These are phyloP conservation scores for Eimeria praecox DNA, from an alignment of 169 alveolate species.

Conservation along the genomic window DNA sequence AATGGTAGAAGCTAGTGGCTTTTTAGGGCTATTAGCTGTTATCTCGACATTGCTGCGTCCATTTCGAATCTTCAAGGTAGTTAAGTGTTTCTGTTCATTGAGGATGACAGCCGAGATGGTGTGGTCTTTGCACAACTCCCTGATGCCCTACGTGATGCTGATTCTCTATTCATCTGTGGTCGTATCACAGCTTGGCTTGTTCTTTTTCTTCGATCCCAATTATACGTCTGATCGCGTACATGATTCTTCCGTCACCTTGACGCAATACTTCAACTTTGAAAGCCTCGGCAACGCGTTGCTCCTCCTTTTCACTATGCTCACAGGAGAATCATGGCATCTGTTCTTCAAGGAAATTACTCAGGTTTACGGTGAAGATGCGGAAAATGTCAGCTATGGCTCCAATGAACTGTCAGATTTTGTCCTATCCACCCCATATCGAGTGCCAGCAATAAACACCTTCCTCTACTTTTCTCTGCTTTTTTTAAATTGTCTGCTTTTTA, in stretches of 20 bases:
- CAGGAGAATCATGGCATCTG: slow-evolving; percentile 80
- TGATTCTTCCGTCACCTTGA: neutral
- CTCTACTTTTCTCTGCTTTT: slow-evolving; percentile 40
- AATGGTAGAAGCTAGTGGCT: neutral
- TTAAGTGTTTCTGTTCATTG: slow-evolving; percentile 56
- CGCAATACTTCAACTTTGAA: slow-evolving; percentile 68
- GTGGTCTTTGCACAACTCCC: slow-evolving; percentile 36
- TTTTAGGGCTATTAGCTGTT: slow-evolving; percentile 2
- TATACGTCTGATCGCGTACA: neutral
- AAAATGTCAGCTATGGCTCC: neutral
- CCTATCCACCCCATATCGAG: slow-evolving; percentile 14
- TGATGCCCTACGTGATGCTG: slow-evolving; percentile 62
- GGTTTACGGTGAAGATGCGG: slow-evolving; percentile 41
- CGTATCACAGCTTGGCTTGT: slow-evolving; percentile 60
- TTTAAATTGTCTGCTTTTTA: slow-evolving; percentile 51
- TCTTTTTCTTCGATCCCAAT: slow-evolving; percentile 72
- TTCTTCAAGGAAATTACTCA: slow-evolving; percentile 51
- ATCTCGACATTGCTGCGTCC: slow-evolving; percentile 65
- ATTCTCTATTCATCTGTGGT: slow-evolving; percentile 49
- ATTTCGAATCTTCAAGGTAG: slow-evolving; percentile 70
- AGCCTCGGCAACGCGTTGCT: slow-evolving; percentile 60
- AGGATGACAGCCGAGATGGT: slow-evolving; percentile 74
- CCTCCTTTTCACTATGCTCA: slow-evolving; percentile 58
- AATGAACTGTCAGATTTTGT: slow-evolving; percentile 10
- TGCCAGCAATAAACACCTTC: slow-evolving; percentile 57